Conservation (phyloP, 495 filamentous ascomycete genomes). For the Corynascus novoguineensis region DNA sequence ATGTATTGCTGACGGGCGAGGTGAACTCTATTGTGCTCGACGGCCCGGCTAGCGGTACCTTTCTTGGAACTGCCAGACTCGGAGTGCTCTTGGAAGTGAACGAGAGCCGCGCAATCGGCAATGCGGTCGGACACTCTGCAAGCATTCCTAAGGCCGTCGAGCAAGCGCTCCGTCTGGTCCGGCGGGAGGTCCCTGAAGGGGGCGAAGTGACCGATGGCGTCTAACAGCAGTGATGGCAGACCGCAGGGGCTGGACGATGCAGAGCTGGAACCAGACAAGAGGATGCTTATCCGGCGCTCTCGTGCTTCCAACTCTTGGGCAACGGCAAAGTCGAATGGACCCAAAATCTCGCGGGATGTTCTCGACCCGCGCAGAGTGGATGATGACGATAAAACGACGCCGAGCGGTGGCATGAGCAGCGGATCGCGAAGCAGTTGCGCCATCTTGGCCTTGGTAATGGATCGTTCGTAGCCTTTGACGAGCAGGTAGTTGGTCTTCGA, state of each 20-base stretch:
- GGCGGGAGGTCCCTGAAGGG: background rate
- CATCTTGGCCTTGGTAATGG: constrained; percentile 9
- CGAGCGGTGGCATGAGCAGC: background rate
- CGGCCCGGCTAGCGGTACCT: background rate
- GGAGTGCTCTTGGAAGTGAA: background rate
- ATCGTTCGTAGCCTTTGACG: background rate
- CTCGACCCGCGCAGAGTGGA: background rate
- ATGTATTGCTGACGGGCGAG: constrained; percentile 1
- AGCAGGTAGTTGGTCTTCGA: constrained; percentile 9
- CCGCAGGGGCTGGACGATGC: background rate
- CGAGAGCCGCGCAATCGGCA: constrained; percentile 6
- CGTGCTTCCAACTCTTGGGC: constrained; percentile 2
- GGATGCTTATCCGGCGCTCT: background rate
- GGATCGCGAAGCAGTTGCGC: background rate
- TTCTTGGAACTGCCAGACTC: background rate
- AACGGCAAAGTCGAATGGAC: background rate
- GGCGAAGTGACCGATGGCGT: background rate
- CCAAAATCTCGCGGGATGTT: background rate
- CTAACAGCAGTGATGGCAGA: background rate
- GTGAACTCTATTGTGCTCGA: background rate
- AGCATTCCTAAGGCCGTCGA: constrained; percentile 2
- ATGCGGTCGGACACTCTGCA: constrained; percentile 8
- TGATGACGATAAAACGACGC: constrained; percentile 2
- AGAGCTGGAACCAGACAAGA: constrained; percentile 3
- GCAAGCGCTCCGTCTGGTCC: constrained; percentile 1